Base-by-base conservation (phyloP, 148 eudicot species). In the Salicornia ramosissima region DNA sequence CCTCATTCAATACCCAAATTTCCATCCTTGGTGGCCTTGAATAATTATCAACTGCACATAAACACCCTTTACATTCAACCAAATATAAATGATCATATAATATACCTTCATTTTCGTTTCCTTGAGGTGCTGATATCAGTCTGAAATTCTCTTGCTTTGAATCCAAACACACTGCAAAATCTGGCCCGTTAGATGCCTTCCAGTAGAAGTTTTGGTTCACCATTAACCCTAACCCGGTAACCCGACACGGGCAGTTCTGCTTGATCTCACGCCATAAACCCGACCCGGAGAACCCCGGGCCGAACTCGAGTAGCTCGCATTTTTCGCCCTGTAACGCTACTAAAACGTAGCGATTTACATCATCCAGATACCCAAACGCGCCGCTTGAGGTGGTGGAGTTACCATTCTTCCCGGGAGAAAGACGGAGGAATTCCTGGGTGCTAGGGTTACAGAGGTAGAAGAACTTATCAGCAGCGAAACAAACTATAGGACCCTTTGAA, bases 361-460 rank as follows among this genome's bases (percentile, higher is more conserved):
- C 3, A 18, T 5, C 31, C 25, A 67, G 53, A 54, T 50, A 77
- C 14, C 80, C 80, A 14, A 77, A 72, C 0, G 31, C 80, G 2
- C 24, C 54, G 2, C 43, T 45, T 0, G 18, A 6, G 26, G 54
- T 25, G 18, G n/a, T 40, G 11, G 14, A 64, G 49, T 62, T n/a
- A 26, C 62, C 49, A 2, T 42, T 25, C 7, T 55, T 36, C 16
- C 53, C 71, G 13, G 75, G 75, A 0, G 71, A 7, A 28, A 76
- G 22, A 4, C 79, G 65, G 19, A 70, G 33, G 18, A 76, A 76
- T 22, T 47, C 71, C 26, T 77, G 75, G 2, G 75, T 77, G 5
- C 72, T 67, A 33, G 80, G 80, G 76, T 77, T 72, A 61, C 72
- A 72, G 0, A 77, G 69, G 51, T 77, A 77, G 33, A 77, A 77